These are phyloP conservation scores for Sporothrix dimorphospora DNA, from an alignment of 2,329 filamentous ascomycete species.

Conservation along the genomic window DNA sequence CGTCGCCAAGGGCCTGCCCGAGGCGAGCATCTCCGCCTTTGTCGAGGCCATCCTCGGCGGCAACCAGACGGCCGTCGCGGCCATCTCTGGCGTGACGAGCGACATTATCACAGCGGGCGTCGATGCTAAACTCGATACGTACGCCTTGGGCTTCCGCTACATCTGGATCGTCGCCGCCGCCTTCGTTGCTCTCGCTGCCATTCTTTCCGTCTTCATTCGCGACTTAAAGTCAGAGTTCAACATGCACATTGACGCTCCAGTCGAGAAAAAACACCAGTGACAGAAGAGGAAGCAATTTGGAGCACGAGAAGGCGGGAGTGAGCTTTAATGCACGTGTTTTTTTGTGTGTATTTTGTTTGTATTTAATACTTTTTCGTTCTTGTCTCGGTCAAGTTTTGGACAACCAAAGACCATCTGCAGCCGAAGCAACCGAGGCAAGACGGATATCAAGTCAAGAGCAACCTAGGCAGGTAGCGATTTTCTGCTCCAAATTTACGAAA, in stretches of 20 bases:
- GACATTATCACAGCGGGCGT: not conserved
- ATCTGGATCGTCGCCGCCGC: not conserved
- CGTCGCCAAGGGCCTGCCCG: not conserved
- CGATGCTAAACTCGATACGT: not conserved
- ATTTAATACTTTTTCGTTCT: not conserved
- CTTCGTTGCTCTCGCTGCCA: not conserved
- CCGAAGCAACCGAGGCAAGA: too few relatives aligned
- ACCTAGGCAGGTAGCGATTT: too few relatives aligned
- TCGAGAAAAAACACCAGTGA: not conserved
- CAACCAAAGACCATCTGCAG: too few relatives aligned
- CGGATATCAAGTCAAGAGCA: too few relatives aligned
- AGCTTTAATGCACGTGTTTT: too few relatives aligned
- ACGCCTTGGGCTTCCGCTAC: not conserved
- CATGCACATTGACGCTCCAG: conserved; percentile 1
- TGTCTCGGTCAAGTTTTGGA: too few relatives aligned
- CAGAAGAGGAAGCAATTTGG: not conserved
- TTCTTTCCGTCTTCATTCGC: not conserved
- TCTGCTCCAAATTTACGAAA: too few relatives aligned
- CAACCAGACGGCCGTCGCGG: not conserved
- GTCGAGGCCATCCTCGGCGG: not conserved
- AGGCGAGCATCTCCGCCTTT: not conserved
- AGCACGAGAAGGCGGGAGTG: not conserved
- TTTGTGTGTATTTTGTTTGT: not conserved
- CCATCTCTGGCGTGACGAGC: not conserved
- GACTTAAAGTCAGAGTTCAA: not conserved